phyloP scores from a whole-genome alignment of 163 green algal genomes.

The Trebouxia gelatinosa region DNA sequence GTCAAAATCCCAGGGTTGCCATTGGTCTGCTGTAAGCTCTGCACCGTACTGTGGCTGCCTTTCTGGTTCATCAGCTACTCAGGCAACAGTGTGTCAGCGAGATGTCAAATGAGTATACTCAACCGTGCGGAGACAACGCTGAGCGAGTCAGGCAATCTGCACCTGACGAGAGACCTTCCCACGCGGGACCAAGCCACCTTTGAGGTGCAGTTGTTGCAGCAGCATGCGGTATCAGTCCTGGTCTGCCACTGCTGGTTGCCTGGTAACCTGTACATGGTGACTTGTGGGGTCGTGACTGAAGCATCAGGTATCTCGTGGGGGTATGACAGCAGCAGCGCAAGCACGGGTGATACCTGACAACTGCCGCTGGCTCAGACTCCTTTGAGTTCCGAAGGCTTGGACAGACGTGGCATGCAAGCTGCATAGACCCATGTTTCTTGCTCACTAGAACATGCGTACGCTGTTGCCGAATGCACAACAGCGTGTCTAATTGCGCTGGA shows the following conservation, averaged over 20 bases:
- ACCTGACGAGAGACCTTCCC: too few relatives aligned
- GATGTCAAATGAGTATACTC: too few relatives aligned
- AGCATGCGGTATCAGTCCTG: neutral
- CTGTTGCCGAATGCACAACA: too few relatives aligned
- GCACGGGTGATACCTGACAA: too few relatives aligned
- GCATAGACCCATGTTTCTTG: too few relatives aligned
- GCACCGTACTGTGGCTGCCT: neutral
- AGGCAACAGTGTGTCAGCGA: too few relatives aligned
- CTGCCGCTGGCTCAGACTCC: too few relatives aligned
- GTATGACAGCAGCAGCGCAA: neutral
- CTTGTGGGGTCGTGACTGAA: neutral
- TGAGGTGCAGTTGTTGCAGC: neutral
- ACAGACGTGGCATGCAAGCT: conserved; percentile 25
- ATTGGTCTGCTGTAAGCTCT: conserved; percentile 15
- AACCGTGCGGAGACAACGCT: too few relatives aligned
- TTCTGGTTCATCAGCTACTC: neutral
- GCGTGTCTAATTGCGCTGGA: too few relatives aligned
- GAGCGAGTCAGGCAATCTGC: too few relatives aligned
- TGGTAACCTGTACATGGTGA: neutral
- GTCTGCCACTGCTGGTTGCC: conserved; percentile 10
- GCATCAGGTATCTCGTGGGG: neutral
- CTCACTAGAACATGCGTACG: too few relatives aligned
- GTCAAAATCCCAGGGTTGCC: conserved; percentile 25
- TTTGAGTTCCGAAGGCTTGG: too few relatives aligned
- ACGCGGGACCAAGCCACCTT: neutral